Evolutionary conservation across 345 rosid genomes (phyloP).

Genomic region (Microthlaspi erraticum): DNA sequence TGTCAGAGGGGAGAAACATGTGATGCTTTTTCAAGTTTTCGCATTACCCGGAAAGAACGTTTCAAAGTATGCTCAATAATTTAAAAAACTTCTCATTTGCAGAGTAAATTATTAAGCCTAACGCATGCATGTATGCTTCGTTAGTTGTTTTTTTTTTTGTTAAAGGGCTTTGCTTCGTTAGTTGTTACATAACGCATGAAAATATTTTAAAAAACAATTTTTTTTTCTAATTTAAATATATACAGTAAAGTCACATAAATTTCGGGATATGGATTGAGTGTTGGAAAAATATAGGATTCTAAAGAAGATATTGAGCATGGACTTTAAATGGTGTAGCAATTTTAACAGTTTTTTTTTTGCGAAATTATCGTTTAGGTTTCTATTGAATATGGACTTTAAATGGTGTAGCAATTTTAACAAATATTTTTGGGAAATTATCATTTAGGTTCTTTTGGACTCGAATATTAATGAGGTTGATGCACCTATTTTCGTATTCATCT

Average conservation of each 20-base stretch:
- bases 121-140: constrained; percentile 18
- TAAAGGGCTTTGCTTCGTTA: constrained; percentile 23
- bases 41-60: constrained; percentile 23
- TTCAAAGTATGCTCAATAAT: constrained; percentile 7
- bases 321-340: constrained; percentile 17
- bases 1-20: constrained; percentile 41
- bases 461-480: constrained; percentile 14
- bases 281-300: constrained; percentile 24
- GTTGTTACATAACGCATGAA: constrained; percentile 19
- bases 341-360: background rate
- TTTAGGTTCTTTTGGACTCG: background rate
- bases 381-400: constrained; percentile 20
- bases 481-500: constrained; percentile 3
- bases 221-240: background rate
- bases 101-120: constrained; percentile 25
- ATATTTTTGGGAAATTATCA: background rate
- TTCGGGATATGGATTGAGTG: constrained; percentile 22
- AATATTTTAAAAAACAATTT: background rate
- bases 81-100: background rate
- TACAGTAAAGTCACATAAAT: background rate
- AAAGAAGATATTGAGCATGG: constrained; percentile 2
- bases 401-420: background rate
- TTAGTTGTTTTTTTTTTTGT: constrained; percentile 15
- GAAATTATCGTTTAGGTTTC: background rate
- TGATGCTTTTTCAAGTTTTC: constrained; percentile 25